phyloP scores from a whole-genome alignment of 495 filamentous ascomycete species.

The Echria macrotheca region DNA sequence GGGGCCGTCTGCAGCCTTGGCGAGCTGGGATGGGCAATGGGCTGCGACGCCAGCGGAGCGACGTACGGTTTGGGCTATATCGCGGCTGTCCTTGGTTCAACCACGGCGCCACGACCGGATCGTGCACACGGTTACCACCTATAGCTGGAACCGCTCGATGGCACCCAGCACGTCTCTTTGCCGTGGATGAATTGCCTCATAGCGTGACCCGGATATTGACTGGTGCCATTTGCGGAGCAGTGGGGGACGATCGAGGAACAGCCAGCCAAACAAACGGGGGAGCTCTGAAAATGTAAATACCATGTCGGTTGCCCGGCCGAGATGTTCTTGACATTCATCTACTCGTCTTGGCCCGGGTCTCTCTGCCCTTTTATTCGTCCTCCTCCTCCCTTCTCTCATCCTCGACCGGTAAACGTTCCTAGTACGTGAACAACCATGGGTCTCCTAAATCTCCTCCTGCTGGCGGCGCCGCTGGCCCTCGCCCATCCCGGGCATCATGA shows the following conservation, averaged over 20 bases:
- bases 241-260: neutral
- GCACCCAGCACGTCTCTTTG: no score
- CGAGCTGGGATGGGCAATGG: neutral
- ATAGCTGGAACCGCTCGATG: no score
- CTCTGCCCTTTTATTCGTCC: no score
- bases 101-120: neutral
- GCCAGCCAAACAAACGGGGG: no score
- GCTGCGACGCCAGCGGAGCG: neutral
- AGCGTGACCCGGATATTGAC: slow-evolving; percentile 17
- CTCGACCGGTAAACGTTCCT: neutral
- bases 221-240: no score
- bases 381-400: neutral
- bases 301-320: neutral
- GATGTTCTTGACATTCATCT: neutral
- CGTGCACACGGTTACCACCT: neutral
- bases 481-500: slow-evolving; percentile 27
- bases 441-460: slow-evolving; percentile 22
- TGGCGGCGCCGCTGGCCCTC: slow-evolving; percentile 22
- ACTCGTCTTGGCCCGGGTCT: neutral
- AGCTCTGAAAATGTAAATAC: no score
- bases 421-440: slow-evolving; percentile 19
- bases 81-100: no score
- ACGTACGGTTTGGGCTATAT: no score
- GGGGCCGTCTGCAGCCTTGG: slow-evolving; percentile 21
- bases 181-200: slow-evolving; percentile 13